Base-by-base conservation (phyloP, 108 stramenopile genomes). In the Bacterosira constricta region DNA sequence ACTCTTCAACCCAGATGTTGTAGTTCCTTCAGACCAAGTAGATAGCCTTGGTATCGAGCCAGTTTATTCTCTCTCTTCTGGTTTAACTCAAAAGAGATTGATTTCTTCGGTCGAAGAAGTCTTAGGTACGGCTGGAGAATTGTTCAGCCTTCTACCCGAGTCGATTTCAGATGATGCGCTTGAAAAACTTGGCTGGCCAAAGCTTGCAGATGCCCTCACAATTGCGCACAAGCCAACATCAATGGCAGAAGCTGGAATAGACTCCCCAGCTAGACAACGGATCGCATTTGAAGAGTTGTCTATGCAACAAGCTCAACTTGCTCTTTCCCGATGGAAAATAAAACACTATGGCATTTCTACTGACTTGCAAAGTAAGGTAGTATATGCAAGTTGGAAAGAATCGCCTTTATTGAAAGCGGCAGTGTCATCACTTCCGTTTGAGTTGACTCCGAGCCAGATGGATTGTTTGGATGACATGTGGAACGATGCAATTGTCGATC, bases 401-500 rank as follows among this genome's bases (percentile, higher is more conserved):
- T 58, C 55, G 27, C 73, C 73, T 8, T 66, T 75, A 36, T 65
- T 75, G 12, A 20, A 35, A 1, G 41, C 65, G 13, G 73, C 73
- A 50, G 73, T 67, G n/a, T 32, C 49, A 46, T 36, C 56, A 25
- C 45, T 75, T 15, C 73, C 73, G 4, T 77, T 75, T 77, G 32
- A 70, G 12, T 67, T 85, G 38, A 88, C 80, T 13, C 15, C 18
- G 6, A 69, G 70, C 18, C 86, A 87, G 65, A 6, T 4, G 44
- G 30, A 41, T 17, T 78, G 82, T 25, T 37, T 77, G 20, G 63
- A 71, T 38, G 84, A 77, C 20, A 66, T 85, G 20, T 75, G 63
- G 79, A 31, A 66, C 32, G 88, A 88, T 51, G 66, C 73, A 15
- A 81, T 88, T 71, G 73, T 64, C 13, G 37, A 79, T 18, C 31